Percentiles rank a stretch among this genome's conserved stretches.
Evolutionary conservation across 768 basidiomycete genomes (phyloP).

Genomic region (Mycena vitilis): DNA sequence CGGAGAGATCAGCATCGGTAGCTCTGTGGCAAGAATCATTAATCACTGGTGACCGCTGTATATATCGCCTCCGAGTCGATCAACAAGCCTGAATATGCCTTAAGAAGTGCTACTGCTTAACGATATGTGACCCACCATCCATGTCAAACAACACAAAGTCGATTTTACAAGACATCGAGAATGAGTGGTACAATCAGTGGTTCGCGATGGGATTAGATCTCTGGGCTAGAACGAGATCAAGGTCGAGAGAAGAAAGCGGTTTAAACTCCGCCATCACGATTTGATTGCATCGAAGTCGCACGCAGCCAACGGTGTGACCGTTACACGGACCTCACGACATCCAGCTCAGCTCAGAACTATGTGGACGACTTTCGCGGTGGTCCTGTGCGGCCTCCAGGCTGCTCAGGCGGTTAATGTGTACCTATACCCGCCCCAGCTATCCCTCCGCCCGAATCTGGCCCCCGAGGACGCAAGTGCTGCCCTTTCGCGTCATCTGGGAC

Average conservation of each 20-base stretch:
- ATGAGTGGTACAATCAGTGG: not conserved
- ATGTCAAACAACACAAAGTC: constrained; percentile 81
- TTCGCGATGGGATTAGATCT: not conserved
- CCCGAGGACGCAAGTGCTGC: constrained; percentile 67
- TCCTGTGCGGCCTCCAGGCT: constrained; percentile 51
- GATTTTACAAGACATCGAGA: not conserved
- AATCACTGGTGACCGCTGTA: constrained; percentile 81
- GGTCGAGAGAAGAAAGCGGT: not conserved
- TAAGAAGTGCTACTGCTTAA: no score
- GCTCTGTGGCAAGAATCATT: not conserved
- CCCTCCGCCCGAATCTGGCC: constrained; percentile 54
- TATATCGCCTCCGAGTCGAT: constrained; percentile 84
- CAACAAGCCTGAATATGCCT: constrained; percentile 68
- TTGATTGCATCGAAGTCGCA: not conserved
- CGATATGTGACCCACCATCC: constrained; percentile 76
- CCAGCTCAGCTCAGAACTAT: constrained; percentile 12
- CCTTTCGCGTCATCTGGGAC: constrained; percentile 76
- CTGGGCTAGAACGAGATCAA: no score
- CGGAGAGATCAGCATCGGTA: not conserved
- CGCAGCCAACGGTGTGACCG: not conserved
- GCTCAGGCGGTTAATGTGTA: constrained; percentile 69
- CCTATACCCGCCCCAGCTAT: constrained; percentile 59
- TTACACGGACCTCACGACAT: not conserved
- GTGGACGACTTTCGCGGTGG: constrained; percentile 31
- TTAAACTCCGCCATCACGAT: not conserved